Base-by-base conservation (phyloP, 768 basidiomycete species). In the Lentinula guzmanii region DNA sequence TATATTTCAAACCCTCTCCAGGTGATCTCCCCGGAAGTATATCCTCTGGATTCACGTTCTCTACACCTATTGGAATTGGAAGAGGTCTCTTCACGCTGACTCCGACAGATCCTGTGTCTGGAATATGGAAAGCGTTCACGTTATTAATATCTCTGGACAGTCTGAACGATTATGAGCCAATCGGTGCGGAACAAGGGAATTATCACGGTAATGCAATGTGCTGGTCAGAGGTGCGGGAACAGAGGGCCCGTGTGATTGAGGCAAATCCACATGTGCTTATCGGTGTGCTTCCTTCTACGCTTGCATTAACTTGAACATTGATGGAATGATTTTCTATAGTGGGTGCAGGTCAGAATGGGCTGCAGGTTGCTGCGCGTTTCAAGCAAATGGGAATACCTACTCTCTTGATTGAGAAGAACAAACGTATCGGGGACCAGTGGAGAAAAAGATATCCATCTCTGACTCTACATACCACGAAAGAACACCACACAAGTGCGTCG, bases 381-480 rank as follows among this genome's bases (percentile, higher is more conserved):
- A 86, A 86, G 66, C 76, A 75, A 41, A 72, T 90, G 24, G 84
- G 80, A 18, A 71, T 91, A 13, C 66, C 75, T 1, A 73, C 79
- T 1, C 72, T 93, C 7, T 69, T 89, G 13, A 72, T 90, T 33
- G 89, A 91, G 65, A 76, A 75, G 65, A 81, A 85, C 57, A 50
- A 72, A 6, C 72, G 82, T 2, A 68, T 86, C 1, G 87, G 87
- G 0, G 85, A 87, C 64, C 80, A 79, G 64, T 87, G 86, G 86
- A 73, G 84, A 61, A 76, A 81, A 51, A 76, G 88, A 13, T 88
- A 89, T 67, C 80, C 82, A 28, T 74, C 79, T 0, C 68, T 87
- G 5, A 84, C 79, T 39, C 70, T 89, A 24, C 85, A 86, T 61
- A 60, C 58, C 8, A 56, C 76, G 79, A 64, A 52, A 33, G 35